Evolutionary conservation across 2,329 filamentous ascomycete genomes (phyloP), one percentile per base, ranked within the genome.

Genomic region (Blastomyces parvus): DNA sequence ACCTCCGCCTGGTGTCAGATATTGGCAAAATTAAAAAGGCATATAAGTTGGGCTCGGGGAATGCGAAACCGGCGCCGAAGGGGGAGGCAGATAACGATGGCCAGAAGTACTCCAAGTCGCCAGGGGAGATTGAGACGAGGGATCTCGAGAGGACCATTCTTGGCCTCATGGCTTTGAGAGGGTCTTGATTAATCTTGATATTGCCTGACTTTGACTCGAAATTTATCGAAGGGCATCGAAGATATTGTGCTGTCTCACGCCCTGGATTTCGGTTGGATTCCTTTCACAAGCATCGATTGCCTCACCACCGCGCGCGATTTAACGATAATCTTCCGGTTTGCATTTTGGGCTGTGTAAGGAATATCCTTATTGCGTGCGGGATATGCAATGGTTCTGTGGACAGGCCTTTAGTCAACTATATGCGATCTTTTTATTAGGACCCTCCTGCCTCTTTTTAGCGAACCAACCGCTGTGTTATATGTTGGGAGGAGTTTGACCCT

Each of bases 21-120:
- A 74, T 88, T 69, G 73, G 79, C 27, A 88, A 86, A 71, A 83
- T 97, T 40, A 85, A 84, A 71, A 97, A 96, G 77, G 86, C 90
- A 66, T 97, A 97, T 77, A 96, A 96, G 74, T 77, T 97, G 38
- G 88, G 88, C 66, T 80, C 82, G 8, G 72, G 84, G n/a, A 76
- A 78, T 57, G 82, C 80, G 67, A 76, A 66, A 44, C 22, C 67
- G 4, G 55, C 65, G 5, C 72, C 69, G 62, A 64, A 61, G 46
- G 59, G 70, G 19, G 68, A 70, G 30, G 66, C 70, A 38, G 66
- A 64, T 19, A 70, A 67, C 44, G 70, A 67, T 50, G 67, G 66
- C 14, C 44, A 63, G 13, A 63, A 63, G 48, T 61, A n/a, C 7
- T 40, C 14, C 3, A 30, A 30, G 64, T n/a, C 38, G 44, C 5